These are phyloP conservation scores for Inga oerstediana DNA, from an alignment of 306 rosid genomes.

Conservation along the genomic window DNA sequence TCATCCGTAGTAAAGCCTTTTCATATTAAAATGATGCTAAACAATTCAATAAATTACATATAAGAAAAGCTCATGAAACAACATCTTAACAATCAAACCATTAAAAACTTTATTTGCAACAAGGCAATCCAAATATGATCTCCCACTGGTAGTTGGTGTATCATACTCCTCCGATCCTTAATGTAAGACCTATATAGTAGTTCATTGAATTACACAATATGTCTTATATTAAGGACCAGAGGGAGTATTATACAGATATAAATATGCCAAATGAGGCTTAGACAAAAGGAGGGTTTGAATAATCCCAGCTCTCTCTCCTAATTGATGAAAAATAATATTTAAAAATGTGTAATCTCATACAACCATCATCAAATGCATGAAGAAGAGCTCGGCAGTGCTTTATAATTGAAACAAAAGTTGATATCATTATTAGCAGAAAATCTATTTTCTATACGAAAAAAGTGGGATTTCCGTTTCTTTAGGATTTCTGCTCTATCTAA, in stretches of 20 bases:
- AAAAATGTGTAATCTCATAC: slow-evolving; percentile 17
- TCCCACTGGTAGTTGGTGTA: slow-evolving; percentile 15
- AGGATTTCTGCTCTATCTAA: slow-evolving; percentile 16
- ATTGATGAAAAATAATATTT: slow-evolving; percentile 22
- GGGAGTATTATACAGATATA: not conserved
- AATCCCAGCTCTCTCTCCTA: slow-evolving; percentile 13
- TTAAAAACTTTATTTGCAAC: not conserved
- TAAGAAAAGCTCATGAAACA: not conserved
- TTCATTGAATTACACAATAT: no score
- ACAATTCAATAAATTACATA: slow-evolving; percentile 30
- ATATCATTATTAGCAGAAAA: slow-evolving; percentile 22
- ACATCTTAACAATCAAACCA: slow-evolving; percentile 26
- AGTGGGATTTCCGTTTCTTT: not conserved
- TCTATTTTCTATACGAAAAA: not conserved
- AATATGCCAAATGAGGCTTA: slow-evolving; percentile 21
- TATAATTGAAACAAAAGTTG: not conserved
- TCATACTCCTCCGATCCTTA: not conserved
- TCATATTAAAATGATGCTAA: slow-evolving; percentile 9
- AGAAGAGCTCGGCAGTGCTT: not conserved
- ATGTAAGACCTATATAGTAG: no score
- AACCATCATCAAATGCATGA: not conserved
- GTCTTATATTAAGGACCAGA: no score
- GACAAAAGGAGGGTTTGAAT: slow-evolving; percentile 5
- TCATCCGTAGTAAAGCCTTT: slow-evolving; percentile 18
- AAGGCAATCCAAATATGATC: slow-evolving; percentile 29